Evolutionary conservation across 1,139 yeast species (phyloP).

Genomic region (Meyerozyma guilliermondii): DNA sequence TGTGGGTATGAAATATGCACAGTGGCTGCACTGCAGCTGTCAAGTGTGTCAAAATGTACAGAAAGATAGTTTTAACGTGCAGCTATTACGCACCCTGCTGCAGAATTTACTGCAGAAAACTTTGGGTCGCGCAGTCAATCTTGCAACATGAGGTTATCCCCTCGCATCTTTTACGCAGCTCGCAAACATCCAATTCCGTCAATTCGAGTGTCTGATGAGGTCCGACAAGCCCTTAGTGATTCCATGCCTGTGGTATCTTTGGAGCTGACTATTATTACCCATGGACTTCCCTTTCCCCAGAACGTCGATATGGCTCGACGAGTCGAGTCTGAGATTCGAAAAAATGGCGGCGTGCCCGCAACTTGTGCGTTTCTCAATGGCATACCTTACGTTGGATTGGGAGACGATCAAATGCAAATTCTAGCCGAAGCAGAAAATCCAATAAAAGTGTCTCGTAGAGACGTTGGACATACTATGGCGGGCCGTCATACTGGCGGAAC

Average conservation of each 20-base stretch:
- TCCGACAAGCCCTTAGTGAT: conserved; percentile 52
- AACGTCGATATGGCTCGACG: conserved; percentile 66
- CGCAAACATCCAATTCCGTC: not conserved
- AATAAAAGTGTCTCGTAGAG: conserved; percentile 74
- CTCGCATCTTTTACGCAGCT: not conserved
- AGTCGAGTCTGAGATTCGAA: conserved; percentile 61
- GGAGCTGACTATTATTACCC: conserved; percentile 86
- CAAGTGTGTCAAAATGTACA: no score
- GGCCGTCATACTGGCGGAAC: conserved; percentile 71
- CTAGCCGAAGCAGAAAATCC: conserved; percentile 42
- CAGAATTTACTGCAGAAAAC: not conserved
- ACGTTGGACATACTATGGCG: conserved; percentile 71
- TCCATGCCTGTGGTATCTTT: conserved; percentile 67
- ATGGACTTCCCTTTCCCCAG: conserved; percentile 81
- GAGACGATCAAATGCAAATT: conserved; percentile 37
- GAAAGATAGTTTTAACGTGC: not conserved
- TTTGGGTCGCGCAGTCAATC: not conserved
- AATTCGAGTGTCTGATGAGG: conserved; percentile 46
- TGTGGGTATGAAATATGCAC: no score
- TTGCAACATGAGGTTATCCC: not conserved
- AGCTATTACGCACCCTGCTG: not conserved
- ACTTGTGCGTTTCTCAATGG: conserved; percentile 80
- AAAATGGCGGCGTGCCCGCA: conserved; percentile 74
- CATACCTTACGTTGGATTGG: conserved; percentile 63
- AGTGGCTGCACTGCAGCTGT: no score